Percentiles rank a stretch among this genome's conserved stretches.
These are phyloP conservation scores for Lachnellula arida DNA, from an alignment of 2,329 filamentous ascomycete genomes.

Conservation along the genomic window DNA sequence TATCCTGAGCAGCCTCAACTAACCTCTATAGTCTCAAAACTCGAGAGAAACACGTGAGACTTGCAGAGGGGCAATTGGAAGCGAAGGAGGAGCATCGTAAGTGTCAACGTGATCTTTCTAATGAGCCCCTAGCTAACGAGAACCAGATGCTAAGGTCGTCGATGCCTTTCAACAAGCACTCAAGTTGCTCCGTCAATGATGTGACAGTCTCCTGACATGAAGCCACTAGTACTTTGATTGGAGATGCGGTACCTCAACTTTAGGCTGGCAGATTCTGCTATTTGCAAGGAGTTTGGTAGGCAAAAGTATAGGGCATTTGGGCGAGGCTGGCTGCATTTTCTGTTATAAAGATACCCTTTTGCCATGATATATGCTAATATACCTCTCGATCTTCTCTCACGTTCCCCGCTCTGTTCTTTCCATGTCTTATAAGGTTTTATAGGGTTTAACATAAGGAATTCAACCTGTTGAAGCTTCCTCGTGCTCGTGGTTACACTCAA, in stretches of 20 bases:
- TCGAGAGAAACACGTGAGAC: constrained; percentile 68
- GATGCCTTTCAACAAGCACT: constrained; percentile 58
- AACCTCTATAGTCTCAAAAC: constrained; percentile 61
- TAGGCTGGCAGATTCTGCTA: background rate
- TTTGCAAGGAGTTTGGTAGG: background rate
- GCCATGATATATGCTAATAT: background rate
- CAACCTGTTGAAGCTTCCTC: too few species aligned
- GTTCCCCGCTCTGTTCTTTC: too few species aligned
- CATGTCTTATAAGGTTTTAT: too few species aligned
- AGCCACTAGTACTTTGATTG: too few species aligned
- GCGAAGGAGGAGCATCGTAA: constrained; percentile 77
- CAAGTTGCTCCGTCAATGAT: constrained; percentile 24
- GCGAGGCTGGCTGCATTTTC: constrained; percentile 3
- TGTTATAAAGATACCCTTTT: background rate
- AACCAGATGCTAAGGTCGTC: constrained; percentile 50
- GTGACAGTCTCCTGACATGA: background rate
- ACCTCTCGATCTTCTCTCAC: too few species aligned
- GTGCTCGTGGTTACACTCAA: too few species aligned
- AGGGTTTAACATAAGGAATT: too few species aligned
- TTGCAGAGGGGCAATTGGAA: constrained; percentile 66
- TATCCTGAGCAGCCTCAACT: constrained; percentile 5
- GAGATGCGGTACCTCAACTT: too few species aligned
- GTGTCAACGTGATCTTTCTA: constrained; percentile 30
- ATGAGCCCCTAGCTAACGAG: background rate
- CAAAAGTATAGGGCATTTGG: background rate